phyloP scores from a whole-genome alignment of 139 green algal species.

The Bryopsis sp. region DNA sequence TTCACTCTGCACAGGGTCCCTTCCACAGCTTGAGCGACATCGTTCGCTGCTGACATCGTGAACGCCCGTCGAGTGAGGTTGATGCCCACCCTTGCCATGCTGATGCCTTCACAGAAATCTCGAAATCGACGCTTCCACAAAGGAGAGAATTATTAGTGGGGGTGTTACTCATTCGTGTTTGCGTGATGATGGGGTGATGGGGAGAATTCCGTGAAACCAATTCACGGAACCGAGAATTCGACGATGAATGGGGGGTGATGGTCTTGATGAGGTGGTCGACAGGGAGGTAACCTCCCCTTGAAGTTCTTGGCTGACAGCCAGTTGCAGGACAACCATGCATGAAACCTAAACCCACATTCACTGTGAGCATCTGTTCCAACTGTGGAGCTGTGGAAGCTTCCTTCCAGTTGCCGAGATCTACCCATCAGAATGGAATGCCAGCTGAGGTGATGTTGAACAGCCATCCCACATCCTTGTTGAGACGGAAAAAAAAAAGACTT shows the following conservation, averaged over 20 bases:
- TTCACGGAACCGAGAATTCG: background rate
- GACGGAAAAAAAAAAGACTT: background rate
- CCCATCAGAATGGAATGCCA: background rate
- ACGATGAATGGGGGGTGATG: too few species aligned
- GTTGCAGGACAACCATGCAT: background rate
- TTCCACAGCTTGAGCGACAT: conserved; percentile 7
- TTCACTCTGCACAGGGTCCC: conserved; percentile 21
- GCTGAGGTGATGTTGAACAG: background rate
- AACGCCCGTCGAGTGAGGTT: too few species aligned
- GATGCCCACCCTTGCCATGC: too few species aligned
- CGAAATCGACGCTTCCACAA: background rate
- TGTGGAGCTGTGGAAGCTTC: background rate
- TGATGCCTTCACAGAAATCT: background rate
- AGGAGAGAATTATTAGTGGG: background rate
- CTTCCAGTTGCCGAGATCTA: background rate
- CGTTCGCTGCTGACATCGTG: background rate
- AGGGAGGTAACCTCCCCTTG: background rate
- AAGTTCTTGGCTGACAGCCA: background rate
- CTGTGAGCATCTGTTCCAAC: background rate
- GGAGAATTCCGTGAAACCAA: background rate
- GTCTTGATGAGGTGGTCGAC: too few species aligned
- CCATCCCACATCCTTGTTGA: background rate
- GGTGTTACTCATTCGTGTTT: background rate
- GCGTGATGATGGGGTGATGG: background rate
- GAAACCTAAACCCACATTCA: background rate